Percentiles rank a stretch among this genome's conserved stretches.
phyloP scores from a whole-genome alignment of 345 rosid species.

The Abelmoschus esculentus region DNA sequence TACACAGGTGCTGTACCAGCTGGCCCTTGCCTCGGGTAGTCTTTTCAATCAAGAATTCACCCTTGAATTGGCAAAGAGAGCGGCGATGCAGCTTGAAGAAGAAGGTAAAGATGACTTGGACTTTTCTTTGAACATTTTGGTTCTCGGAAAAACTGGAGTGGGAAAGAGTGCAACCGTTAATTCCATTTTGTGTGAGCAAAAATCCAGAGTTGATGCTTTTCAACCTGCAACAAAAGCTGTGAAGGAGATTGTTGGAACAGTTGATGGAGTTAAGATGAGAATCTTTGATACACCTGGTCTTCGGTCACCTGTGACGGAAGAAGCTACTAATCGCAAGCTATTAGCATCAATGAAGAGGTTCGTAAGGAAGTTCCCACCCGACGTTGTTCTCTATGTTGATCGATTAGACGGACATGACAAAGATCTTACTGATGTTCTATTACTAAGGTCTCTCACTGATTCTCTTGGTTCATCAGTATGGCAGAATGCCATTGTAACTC shows the following conservation, averaged over 20 bases:
- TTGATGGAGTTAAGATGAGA: slow-evolving; percentile 43
- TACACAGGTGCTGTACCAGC: slow-evolving; percentile 32
- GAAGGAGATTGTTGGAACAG: slow-evolving; percentile 42
- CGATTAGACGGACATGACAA: slow-evolving; percentile 43
- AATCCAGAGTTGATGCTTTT: slow-evolving; percentile 42
- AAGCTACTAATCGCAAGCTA: slow-evolving; percentile 41
- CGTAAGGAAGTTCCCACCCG: slow-evolving; percentile 49
- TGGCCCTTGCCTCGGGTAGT: slow-evolving; percentile 23
- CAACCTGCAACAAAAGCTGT: slow-evolving; percentile 39
- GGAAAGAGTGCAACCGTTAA: slow-evolving; percentile 25
- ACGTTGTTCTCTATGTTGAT: slow-evolving; percentile 66
- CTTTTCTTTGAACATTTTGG: slow-evolving; percentile 56
- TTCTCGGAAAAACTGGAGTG: slow-evolving; percentile 15
- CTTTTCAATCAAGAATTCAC: slow-evolving; percentile 23
- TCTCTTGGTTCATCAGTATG: slow-evolving; percentile 55
- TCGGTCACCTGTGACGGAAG: slow-evolving; percentile 37
- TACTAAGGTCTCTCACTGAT: slow-evolving; percentile 37
- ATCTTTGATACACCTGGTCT: slow-evolving; percentile 79
- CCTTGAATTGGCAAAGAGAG: slow-evolving; percentile 28
- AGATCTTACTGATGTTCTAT: slow-evolving; percentile 35
- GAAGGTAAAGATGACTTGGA: slow-evolving; percentile 35
- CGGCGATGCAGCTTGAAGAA: slow-evolving; percentile 35
- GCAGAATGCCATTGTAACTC: slow-evolving; percentile 47
- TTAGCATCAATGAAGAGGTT: slow-evolving; percentile 49
- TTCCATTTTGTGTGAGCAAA: slow-evolving; percentile 55